Conservation (phyloP, 306 rosid species). For the Crataegus laevigata region DNA sequence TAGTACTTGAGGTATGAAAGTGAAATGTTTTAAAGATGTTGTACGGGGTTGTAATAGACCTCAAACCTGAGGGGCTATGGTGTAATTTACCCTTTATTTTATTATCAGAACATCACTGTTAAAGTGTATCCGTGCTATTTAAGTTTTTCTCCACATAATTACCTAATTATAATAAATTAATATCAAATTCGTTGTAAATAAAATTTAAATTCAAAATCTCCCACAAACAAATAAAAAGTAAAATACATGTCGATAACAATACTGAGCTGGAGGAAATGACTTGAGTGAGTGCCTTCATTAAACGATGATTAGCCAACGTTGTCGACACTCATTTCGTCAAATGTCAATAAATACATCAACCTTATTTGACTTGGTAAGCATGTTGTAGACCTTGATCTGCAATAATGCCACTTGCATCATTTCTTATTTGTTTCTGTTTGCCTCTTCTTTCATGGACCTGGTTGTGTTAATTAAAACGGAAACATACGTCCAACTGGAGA, state of each 20-base stretch:
- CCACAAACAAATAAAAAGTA: too few species aligned
- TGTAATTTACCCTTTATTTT: too few species aligned
- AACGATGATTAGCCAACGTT: neutral
- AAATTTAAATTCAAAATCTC: too few species aligned
- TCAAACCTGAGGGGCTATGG: too few species aligned
- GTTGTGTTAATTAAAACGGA: neutral
- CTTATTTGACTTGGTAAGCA: neutral
- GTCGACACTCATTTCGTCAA: neutral
- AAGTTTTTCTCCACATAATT: too few species aligned
- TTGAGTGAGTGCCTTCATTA: neutral
- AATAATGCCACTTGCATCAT: neutral
- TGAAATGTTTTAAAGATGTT: too few species aligned
- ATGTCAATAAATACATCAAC: neutral
- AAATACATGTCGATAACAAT: too few species aligned
- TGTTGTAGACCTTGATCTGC: neutral
- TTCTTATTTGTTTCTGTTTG: neutral
- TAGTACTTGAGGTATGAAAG: too few species aligned
- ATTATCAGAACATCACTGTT: fast-evolving
- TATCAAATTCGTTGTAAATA: too few species aligned
- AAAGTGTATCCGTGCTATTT: fast-evolving
- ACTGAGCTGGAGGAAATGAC: neutral
- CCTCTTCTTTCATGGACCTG: neutral
- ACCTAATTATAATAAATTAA: too few species aligned
- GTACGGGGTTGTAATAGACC: too few species aligned
- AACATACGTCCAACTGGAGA: too few species aligned